Percentiles rank a stretch among this genome's conserved stretches.
phyloP scores from a whole-genome alignment of 1,139 yeast species.

The Lizanozyma gosingica region DNA sequence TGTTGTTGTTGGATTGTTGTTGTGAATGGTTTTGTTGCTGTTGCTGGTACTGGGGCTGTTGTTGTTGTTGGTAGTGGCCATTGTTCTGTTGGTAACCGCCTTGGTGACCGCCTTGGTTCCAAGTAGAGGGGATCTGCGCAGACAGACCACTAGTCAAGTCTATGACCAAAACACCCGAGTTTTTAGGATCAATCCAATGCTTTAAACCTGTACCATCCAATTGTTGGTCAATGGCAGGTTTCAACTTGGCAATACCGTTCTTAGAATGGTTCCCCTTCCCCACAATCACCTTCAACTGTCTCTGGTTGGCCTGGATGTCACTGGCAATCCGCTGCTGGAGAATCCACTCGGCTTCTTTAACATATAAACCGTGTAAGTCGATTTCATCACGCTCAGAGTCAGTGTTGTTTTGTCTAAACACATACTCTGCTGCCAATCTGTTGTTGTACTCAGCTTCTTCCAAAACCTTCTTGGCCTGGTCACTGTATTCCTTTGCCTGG shows the following conservation, averaged over 20 bases:
- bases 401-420: conserved; percentile 78
- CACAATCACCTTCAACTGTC: conserved; percentile 59
- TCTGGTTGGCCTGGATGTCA: conserved; percentile 52
- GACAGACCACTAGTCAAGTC: conserved; percentile 38
- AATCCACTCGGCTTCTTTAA: conserved; percentile 78
- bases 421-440: conserved; percentile 82
- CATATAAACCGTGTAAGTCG: conserved; percentile 86
- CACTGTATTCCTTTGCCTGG: conserved; percentile 65
- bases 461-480: conserved; percentile 52
- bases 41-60: conserved; percentile 5
- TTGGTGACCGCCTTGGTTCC: conserved; percentile 31
- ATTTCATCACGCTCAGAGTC: conserved; percentile 81
- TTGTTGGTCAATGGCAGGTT: conserved; percentile 79
- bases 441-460: conserved; percentile 62
- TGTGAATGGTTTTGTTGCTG: conserved; percentile 8
- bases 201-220: conserved; percentile 58
- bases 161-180: conserved; percentile 73
- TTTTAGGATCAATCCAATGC: conserved; percentile 56
- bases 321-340: conserved; percentile 67
- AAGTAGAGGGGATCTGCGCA: conserved; percentile 41
- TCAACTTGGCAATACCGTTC: conserved; percentile 75
- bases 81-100: conserved; percentile 22
- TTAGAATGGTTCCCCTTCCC: conserved; percentile 91
- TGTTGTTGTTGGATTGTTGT: conserved; percentile 9
- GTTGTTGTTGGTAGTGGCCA: conserved; percentile 15